Evolutionary conservation across 1,284 basidiomycete species (phyloP), one percentile per base, ranked within the genome.

Genomic region (Tilletia setariae): DNA sequence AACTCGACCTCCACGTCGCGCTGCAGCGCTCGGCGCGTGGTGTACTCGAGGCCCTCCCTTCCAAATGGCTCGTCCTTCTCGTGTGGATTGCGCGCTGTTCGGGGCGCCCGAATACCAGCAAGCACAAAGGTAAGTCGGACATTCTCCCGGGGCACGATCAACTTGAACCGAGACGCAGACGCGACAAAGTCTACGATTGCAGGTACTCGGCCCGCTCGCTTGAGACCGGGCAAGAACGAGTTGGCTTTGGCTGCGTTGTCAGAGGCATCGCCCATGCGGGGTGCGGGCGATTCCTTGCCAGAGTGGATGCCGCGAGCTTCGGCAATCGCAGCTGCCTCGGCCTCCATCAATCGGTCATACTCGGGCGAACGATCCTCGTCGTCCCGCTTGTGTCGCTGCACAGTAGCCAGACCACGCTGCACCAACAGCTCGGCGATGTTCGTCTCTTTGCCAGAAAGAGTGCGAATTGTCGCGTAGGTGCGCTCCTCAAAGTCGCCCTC

Each of bases 351-450:
- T 83, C 93, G 92, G 84, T 98, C 95, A 75, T 92, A 93, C 81
- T 97, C 94, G 15, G 90, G 87, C 23, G 94, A 95, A 64, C 94
- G 89, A 76, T 95, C 92, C 83, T 98, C 95, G 80, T 98, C 95
- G 76, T 96, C 94, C 51, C 92, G 69, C 76, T 89, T 90, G 84
- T 98, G 95, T 63, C 94, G 89, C 56, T 97, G 89, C 9, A 92
- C 91, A 66, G 90, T 91, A 1, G 93, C 93, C 13, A 96, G 85
- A 63, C 95, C 95, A 78, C 93, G 93, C 81, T 96, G 93, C 70
- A 97, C 89, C 43, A 98, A 85, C 80, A 94, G 91, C 80, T 95
- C 92, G 1, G 93, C 91, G 63, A 98, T 86, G 81, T 96, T 97
- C 65, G 72, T 69, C 30, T 69, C 70, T 42, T 68, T 68, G 28